phyloP scores from a whole-genome alignment of 257 asterid species.

The Lantana camara region DNA sequence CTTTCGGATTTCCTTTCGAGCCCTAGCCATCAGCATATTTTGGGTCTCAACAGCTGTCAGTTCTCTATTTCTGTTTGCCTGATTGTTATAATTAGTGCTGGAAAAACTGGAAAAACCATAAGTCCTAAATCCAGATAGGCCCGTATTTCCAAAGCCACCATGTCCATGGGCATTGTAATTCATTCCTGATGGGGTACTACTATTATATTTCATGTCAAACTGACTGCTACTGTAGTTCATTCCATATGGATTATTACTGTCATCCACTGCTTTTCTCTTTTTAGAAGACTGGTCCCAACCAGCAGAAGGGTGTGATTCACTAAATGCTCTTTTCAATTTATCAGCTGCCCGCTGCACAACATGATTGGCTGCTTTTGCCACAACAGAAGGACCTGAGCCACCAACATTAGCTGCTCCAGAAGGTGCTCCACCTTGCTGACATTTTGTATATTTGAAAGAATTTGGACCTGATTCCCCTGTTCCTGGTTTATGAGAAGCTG shows the following conservation, averaged over 20 bases:
- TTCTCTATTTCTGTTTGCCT: constrained; percentile 44
- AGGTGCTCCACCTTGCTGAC: constrained; percentile 38
- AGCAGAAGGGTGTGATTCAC: constrained; percentile 38
- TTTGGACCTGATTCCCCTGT: constrained; percentile 32
- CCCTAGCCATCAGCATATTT: constrained; percentile 51
- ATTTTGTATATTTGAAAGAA: constrained; percentile 16
- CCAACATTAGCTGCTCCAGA: constrained; percentile 37
- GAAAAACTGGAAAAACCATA: constrained; percentile 33
- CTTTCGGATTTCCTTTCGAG: constrained; percentile 45
- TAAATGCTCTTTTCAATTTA: constrained; percentile 55
- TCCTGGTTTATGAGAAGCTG: constrained; percentile 33
- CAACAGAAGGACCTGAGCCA: constrained; percentile 45
- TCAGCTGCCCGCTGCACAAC: constrained; percentile 57
- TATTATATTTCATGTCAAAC: constrained; percentile 34
- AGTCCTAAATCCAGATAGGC: constrained; percentile 27
- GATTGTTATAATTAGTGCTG: no score
- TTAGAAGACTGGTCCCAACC: constrained; percentile 36
- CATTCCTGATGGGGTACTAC: no score
- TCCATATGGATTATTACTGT: no score
- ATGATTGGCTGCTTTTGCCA: constrained; percentile 49
- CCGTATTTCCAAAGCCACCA: constrained; percentile 27
- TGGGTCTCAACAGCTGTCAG: constrained; percentile 41
- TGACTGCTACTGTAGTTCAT: constrained; percentile 5
- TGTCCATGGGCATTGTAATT: constrained; percentile 32
- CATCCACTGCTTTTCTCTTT: constrained; percentile 40